These are phyloP conservation scores for Coemansia sp. DNA, from an alignment of 192 early-diverging fungal genomes.

Conservation along the genomic window DNA sequence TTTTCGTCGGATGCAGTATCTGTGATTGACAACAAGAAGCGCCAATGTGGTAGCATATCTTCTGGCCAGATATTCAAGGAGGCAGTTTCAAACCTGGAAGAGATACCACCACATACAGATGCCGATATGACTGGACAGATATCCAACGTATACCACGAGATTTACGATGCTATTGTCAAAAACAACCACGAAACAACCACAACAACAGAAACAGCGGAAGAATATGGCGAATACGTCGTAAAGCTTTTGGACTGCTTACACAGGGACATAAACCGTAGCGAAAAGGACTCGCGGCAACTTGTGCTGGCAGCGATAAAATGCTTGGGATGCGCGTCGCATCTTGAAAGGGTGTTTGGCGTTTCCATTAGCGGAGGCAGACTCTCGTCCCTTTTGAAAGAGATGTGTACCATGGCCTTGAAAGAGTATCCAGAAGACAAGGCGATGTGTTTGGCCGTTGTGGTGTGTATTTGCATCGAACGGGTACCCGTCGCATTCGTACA, in stretches of 20 bases:
- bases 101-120: neutral
- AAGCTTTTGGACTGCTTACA: conserved; percentile 19
- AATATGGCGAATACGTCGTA: neutral
- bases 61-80: conserved; percentile 17
- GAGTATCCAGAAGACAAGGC: conserved; percentile 25
- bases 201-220: neutral
- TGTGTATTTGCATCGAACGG: conserved; percentile 32
- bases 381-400: conserved; percentile 3
- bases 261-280: conserved; percentile 15
- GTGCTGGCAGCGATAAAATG: conserved; percentile 33
- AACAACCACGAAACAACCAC: neutral
- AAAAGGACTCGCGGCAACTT: neutral
- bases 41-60: neutral
- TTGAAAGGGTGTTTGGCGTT: conserved; percentile 8
- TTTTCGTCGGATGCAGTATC: neutral
- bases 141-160: conserved; percentile 20
- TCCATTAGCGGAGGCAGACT: conserved; percentile 3
- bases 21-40: neutral
- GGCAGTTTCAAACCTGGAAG: conserved; percentile 3
- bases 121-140: neutral
- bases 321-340: conserved; percentile 32
- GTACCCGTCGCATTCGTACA: conserved; percentile 13
- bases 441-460: conserved; percentile 28
- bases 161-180: conserved; percentile 19
- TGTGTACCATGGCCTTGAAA: conserved; percentile 3